A percentile compares a stretch with the other conserved stretches of the same genome.
phyloP scores from a whole-genome alignment of 2,329 filamentous ascomycete genomes.

The Trichocomaceae sp. region DNA sequence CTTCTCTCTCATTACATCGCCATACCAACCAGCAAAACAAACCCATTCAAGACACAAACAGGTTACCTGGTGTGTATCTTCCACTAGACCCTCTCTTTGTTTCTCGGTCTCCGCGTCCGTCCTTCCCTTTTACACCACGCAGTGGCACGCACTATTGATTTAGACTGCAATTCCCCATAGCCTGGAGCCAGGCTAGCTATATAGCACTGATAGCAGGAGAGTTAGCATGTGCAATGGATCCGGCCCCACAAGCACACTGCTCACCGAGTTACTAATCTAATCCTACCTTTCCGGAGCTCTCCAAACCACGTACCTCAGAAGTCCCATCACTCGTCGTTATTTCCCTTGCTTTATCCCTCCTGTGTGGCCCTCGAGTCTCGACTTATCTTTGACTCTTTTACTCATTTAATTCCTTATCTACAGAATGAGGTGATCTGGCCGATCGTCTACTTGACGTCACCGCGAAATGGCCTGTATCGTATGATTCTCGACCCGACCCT shows the following conservation, averaged over 20 bases:
- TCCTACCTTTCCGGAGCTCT: too few species aligned
- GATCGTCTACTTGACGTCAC: constrained; percentile 15
- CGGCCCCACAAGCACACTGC: not conserved
- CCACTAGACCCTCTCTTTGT: not conserved
- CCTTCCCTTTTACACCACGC: too few species aligned
- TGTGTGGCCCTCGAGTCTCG: not conserved
- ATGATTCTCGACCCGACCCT: not conserved
- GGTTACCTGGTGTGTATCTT: not conserved
- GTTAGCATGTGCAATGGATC: not conserved
- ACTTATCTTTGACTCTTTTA: not conserved
- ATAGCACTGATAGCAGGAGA: not conserved
- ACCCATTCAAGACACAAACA: not conserved
- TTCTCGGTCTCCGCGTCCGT: not conserved
- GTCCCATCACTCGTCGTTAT: not conserved
- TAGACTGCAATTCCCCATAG: not conserved
- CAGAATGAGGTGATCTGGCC: not conserved
- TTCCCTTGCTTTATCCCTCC: not conserved
- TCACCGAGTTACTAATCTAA: not conserved
- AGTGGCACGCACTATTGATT: not conserved
- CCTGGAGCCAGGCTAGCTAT: not conserved
- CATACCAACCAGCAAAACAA: not conserved
- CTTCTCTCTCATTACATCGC: constrained; percentile 3
- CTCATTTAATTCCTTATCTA: not conserved
- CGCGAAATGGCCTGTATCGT: constrained; percentile 4
- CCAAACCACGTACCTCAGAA: not conserved